Conservation (phyloP, 176 grass and related monocot genomes). For the Carex myosuroides region DNA sequence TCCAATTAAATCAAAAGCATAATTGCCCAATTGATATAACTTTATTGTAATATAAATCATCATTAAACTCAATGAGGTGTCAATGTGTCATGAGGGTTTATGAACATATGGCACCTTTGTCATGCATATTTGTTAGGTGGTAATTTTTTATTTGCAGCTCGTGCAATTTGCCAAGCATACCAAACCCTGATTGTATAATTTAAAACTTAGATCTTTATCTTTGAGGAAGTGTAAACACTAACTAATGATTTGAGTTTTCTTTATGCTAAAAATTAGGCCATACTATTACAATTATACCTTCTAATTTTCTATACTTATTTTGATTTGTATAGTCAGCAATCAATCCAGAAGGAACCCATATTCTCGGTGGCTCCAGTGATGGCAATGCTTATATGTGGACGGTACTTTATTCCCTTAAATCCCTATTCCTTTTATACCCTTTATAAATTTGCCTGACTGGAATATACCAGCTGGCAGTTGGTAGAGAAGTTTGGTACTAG, state of each 20-base stretch:
- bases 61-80: background rate
- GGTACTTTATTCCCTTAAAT: constrained; percentile 34
- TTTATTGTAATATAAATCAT: background rate
- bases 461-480: background rate
- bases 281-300: background rate
- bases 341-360: constrained; percentile 77
- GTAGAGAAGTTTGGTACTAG: background rate
- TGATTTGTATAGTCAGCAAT: constrained; percentile 52
- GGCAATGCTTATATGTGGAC: constrained; percentile 83
- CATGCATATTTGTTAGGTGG: background rate
- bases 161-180: background rate
- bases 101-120: background rate
- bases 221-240: background rate
- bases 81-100: background rate
- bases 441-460: background rate
- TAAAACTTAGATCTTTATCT: background rate
- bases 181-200: background rate
- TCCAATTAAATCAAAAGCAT: background rate
- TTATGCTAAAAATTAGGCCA: constrained; percentile 7
- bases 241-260: background rate
- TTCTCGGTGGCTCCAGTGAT: constrained; percentile 82
- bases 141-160: background rate
- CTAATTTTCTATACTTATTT: background rate
- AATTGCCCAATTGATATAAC: background rate
- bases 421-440: background rate